phyloP scores from a whole-genome alignment of 225 moss, liverwort and hornwort species.

The Rhytidiadelphus loreus region DNA sequence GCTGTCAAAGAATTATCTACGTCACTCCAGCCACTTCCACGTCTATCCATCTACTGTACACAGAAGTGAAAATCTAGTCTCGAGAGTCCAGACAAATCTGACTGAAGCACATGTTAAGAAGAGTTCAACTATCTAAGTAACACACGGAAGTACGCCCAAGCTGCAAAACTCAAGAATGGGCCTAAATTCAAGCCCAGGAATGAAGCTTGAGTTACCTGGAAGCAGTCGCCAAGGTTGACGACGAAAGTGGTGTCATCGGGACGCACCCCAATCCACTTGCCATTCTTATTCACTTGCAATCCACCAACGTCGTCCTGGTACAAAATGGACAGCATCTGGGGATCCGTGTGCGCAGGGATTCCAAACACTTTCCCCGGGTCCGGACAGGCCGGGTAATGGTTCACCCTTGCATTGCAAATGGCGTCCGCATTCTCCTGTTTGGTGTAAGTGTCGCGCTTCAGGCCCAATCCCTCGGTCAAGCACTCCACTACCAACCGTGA shows the following conservation, averaged over 20 bases:
- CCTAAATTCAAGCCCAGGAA: neutral
- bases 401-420: constrained; percentile 21
- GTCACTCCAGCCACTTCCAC: neutral
- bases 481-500: constrained; percentile 20
- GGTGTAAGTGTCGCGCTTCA: constrained; percentile 8
- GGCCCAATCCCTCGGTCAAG: constrained; percentile 20
- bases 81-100: neutral
- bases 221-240: constrained; percentile 30
- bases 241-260: constrained; percentile 32
- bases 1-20: neutral
- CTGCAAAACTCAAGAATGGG: neutral
- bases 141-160: neutral
- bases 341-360: constrained; percentile 29
- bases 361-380: constrained; percentile 18
- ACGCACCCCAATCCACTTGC: constrained; percentile 32
- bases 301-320: constrained; percentile 33
- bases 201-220: neutral
- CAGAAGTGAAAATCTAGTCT: neutral
- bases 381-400: constrained; percentile 26
- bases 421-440: constrained; percentile 3
- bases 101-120: no score
- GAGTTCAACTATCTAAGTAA: neutral
- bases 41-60: neutral
- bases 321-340: constrained; percentile 18
- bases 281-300: constrained; percentile 21